A percentile compares a stretch with the other conserved stretches of the same genome.
phyloP scores from a whole-genome alignment of 192 early-diverging fungal species.

The Cetraspora pellucida region DNA sequence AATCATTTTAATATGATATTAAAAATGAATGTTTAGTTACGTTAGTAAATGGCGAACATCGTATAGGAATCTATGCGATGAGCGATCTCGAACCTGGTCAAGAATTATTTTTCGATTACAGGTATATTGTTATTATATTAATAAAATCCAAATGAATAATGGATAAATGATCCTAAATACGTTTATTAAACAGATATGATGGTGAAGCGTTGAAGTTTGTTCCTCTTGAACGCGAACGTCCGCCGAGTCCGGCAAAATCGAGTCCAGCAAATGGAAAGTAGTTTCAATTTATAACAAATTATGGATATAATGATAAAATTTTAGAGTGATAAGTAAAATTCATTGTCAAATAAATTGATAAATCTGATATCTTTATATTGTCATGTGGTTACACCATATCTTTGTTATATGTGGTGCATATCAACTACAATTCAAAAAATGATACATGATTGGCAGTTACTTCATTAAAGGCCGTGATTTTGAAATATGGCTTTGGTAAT shows the following conservation, averaged over 20 bases:
- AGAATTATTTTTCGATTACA: constrained; percentile 35
- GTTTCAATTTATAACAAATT: no score
- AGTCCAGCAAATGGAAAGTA: neutral
- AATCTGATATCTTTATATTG: no score
- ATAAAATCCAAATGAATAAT: neutral
- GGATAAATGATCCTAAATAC: neutral
- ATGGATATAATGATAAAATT: no score
- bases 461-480: no score
- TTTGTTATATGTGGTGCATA: no score
- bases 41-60: constrained; percentile 33
- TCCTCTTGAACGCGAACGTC: constrained; percentile 20
- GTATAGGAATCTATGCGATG: constrained; percentile 29
- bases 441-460: no score
- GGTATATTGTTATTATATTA: neutral
- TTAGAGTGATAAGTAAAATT: no score
- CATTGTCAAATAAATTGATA: no score
- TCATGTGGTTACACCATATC: no score
- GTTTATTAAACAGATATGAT: constrained; percentile 24
- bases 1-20: neutral
- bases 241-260: neutral
- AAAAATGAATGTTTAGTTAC: neutral
- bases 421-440: no score
- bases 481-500: no score
- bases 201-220: constrained; percentile 33
- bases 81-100: constrained; percentile 19